These are phyloP conservation scores for Noccaea caerulescens DNA, from an alignment of 345 rosid species.

Conservation along the genomic window DNA sequence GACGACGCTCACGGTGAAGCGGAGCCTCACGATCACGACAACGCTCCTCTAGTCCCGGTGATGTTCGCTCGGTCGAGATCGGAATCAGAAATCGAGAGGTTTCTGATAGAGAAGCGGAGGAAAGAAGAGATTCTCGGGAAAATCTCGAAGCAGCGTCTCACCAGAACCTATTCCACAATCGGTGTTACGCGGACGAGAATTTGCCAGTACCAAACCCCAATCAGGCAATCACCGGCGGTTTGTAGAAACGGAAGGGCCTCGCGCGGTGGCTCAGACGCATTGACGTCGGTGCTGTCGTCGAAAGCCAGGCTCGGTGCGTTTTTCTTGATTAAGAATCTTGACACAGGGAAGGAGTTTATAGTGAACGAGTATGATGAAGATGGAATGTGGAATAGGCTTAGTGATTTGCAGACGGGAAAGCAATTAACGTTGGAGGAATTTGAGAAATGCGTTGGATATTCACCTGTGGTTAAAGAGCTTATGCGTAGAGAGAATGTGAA, in stretches of 20 bases:
- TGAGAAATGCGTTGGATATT: conserved; percentile 79
- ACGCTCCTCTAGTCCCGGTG: conserved; percentile 40
- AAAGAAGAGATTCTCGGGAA: conserved; percentile 65
- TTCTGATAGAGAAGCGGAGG: conserved; percentile 51
- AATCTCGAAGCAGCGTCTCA: conserved; percentile 71
- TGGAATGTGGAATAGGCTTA: conserved; percentile 93
- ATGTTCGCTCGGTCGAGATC: conserved; percentile 70
- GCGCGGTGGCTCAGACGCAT: conserved; percentile 29
- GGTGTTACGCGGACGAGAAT: conserved; percentile 50
- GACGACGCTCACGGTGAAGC: conserved; percentile 14
- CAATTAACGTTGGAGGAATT: conserved; percentile 89
- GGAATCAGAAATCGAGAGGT: conserved; percentile 65
- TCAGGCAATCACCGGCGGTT: conserved; percentile 44
- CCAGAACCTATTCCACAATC: conserved; percentile 62
- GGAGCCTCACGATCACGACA: conserved; percentile 18
- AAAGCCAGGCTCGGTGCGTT: conserved; percentile 57
- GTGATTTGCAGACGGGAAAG: conserved; percentile 97
- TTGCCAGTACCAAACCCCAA: conserved; percentile 50
- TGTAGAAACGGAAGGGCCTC: conserved; percentile 39
- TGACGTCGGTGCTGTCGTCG: conserved; percentile 44
- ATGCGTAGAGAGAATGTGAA: conserved; percentile 83
- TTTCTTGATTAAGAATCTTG: conserved; percentile 85
- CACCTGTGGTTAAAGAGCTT: conserved; percentile 88
- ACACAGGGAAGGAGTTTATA: conserved; percentile 82
- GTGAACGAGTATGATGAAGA: conserved; percentile 80